Conservation (phyloP, 73 alveolate species). For the Paraurostyla sp. region DNA sequence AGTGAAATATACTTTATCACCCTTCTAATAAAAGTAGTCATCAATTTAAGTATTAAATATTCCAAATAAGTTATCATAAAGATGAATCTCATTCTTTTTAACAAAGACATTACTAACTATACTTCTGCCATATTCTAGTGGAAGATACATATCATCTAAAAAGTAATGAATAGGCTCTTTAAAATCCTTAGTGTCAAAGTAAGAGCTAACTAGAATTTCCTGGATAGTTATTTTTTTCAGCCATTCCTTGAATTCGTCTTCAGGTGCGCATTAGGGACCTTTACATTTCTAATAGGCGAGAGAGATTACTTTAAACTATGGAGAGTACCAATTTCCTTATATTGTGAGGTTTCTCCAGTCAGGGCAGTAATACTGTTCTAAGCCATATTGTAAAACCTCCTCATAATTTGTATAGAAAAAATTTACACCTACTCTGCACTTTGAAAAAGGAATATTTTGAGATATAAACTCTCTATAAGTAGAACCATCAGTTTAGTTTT, state of each 20-base stretch:
- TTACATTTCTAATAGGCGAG: conserved; percentile 4
- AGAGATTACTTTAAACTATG: background rate
- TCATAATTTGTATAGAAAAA: background rate
- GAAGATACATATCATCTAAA: conserved; percentile 13
- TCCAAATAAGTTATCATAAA: conserved; percentile 32
- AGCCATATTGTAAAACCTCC: background rate
- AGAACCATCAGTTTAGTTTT: background rate
- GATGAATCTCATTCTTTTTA: background rate
- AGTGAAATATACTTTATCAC: conserved; percentile 1
- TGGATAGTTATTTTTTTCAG: background rate
- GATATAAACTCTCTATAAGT: background rate
- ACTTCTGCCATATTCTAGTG: background rate
- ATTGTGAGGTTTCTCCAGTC: conserved; percentile 34
- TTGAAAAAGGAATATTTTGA: background rate
- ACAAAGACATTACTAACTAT: background rate
- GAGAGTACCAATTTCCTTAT: conserved; percentile 61
- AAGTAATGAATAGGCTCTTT: conserved; percentile 39
- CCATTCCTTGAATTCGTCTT: conserved; percentile 30
- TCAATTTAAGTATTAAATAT: background rate
- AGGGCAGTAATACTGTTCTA: conserved; percentile 41
- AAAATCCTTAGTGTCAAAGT: conserved; percentile 23
- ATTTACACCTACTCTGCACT: conserved; percentile 1
- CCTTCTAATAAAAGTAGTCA: background rate
- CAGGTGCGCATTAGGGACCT: conserved; percentile 35
- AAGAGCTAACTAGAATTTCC: conserved; percentile 31